Evolutionary conservation across 2,329 filamentous ascomycete species (phyloP).

Genomic region (Claviceps sp.): DNA sequence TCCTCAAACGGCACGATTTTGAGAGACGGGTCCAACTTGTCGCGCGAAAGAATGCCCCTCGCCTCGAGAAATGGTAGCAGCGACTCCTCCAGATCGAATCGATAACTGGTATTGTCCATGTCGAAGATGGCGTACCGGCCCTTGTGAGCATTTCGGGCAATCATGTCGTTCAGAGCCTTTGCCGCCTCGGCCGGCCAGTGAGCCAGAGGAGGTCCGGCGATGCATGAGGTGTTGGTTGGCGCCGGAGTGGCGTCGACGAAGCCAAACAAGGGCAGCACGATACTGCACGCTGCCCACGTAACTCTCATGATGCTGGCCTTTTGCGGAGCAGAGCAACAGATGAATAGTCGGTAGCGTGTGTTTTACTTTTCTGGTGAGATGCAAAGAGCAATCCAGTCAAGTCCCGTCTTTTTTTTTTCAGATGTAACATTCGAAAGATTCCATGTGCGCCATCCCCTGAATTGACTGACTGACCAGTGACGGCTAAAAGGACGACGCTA

Average conservation of each 20-base stretch:
- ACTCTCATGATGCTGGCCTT: neutral
- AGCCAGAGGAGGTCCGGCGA: neutral
- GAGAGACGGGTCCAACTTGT: constrained; percentile 25
- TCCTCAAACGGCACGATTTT: constrained; percentile 30
- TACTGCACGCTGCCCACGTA: neutral
- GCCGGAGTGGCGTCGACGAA: neutral
- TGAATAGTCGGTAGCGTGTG: too few species aligned
- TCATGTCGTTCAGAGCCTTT: constrained; percentile 23
- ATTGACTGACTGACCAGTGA: too few species aligned
- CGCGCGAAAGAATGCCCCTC: constrained; percentile 26
- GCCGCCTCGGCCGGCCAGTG: constrained; percentile 26
- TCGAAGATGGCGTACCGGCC: constrained; percentile 27
- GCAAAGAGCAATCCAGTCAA: too few species aligned
- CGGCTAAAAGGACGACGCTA: too few species aligned
- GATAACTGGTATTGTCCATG: constrained; percentile 33
- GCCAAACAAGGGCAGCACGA: neutral
- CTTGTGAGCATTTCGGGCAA: constrained; percentile 22
- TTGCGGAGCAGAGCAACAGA: too few species aligned
- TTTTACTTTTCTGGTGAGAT: too few species aligned
- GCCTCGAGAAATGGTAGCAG: constrained; percentile 29
- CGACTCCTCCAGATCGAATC: constrained; percentile 29
- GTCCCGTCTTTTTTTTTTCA: too few species aligned
- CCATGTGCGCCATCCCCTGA: too few species aligned
- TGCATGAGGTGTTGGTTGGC: neutral
- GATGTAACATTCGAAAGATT: too few species aligned